Evolutionary conservation across 2,329 filamentous ascomycete species (phyloP).

Genomic region (Lachnellula occidentalis): DNA sequence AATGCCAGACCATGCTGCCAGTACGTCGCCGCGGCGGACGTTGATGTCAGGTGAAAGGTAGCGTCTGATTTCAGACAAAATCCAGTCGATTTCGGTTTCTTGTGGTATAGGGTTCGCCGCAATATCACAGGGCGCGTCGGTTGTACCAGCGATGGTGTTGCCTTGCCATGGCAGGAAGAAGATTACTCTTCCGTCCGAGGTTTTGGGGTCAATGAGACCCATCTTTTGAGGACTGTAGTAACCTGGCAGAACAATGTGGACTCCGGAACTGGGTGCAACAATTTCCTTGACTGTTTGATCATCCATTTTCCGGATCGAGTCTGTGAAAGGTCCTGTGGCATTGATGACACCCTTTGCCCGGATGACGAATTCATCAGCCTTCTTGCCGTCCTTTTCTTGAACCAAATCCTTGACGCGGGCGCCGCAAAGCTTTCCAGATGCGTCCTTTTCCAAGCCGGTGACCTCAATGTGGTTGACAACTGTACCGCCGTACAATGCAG

Average conservation of each 20-base stretch:
- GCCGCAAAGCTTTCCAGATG: conserved; percentile 65
- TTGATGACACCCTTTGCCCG: conserved; percentile 80
- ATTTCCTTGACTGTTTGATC: conserved; percentile 68
- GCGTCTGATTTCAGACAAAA: conserved; percentile 73
- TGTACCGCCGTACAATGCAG: conserved; percentile 78
- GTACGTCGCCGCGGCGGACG: conserved; percentile 78
- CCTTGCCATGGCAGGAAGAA: conserved; percentile 94
- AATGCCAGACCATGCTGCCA: conserved; percentile 86
- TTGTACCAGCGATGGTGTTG: conserved; percentile 86
- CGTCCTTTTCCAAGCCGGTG: conserved; percentile 69
- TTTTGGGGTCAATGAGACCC: conserved; percentile 81
- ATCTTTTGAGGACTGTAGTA: conserved; percentile 83
- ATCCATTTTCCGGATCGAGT: conserved; percentile 81
- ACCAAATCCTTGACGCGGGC: conserved; percentile 69
- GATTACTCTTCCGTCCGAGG: conserved; percentile 83
- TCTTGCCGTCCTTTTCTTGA: conserved; percentile 57
- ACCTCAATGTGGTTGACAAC: conserved; percentile 82
- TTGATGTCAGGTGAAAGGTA: conserved; percentile 82
- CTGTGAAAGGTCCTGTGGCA: conserved; percentile 82
- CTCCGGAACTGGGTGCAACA: conserved; percentile 78
- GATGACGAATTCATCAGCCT: conserved; percentile 60
- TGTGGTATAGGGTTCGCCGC: conserved; percentile 68
- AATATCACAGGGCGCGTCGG: conserved; percentile 71
- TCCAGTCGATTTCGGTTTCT: conserved; percentile 84
- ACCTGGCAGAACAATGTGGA: conserved; percentile 80